phyloP scores from a whole-genome alignment of 768 basidiomycete species.

The Clitopilus passeckerianus region DNA sequence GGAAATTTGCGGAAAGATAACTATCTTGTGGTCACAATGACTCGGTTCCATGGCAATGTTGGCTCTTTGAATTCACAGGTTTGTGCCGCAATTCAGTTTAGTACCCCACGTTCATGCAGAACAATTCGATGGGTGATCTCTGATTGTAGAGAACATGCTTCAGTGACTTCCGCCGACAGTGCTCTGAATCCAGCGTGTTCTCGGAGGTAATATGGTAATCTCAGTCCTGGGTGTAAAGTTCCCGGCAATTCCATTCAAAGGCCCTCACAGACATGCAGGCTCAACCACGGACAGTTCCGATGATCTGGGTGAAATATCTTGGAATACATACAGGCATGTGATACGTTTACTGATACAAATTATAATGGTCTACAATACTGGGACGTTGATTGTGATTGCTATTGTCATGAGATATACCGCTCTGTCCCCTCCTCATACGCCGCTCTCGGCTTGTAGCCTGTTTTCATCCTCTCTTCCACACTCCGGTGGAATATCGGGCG shows the following conservation, averaged over 20 bases:
- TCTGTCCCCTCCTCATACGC: conserved; percentile 41
- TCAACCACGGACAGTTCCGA: too few species aligned
- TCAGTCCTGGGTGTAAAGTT: background rate
- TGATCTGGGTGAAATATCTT: background rate
- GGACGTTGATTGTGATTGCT: background rate
- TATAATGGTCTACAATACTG: background rate
- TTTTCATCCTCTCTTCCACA: conserved; percentile 55
- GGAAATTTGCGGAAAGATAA: background rate
- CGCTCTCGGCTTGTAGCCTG: conserved; percentile 54
- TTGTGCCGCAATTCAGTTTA: background rate
- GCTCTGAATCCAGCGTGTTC: background rate
- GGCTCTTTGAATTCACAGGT: background rate
- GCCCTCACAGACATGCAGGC: too few species aligned
- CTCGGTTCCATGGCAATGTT: background rate
- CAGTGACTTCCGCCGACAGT: background rate
- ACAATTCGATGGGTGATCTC: background rate
- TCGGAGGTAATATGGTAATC: background rate
- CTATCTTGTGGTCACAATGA: background rate
- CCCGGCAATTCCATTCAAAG: background rate
- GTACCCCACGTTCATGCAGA: background rate
- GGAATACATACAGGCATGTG: too few species aligned
- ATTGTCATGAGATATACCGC: conserved; percentile 30
- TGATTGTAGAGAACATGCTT: background rate
- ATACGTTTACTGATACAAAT: background rate
- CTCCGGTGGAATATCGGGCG: conserved; percentile 58